Evolutionary conservation across 805 yeast species (phyloP), one percentile per base, ranked within the genome.

Genomic region (Torulaspora microellipsoides): DNA sequence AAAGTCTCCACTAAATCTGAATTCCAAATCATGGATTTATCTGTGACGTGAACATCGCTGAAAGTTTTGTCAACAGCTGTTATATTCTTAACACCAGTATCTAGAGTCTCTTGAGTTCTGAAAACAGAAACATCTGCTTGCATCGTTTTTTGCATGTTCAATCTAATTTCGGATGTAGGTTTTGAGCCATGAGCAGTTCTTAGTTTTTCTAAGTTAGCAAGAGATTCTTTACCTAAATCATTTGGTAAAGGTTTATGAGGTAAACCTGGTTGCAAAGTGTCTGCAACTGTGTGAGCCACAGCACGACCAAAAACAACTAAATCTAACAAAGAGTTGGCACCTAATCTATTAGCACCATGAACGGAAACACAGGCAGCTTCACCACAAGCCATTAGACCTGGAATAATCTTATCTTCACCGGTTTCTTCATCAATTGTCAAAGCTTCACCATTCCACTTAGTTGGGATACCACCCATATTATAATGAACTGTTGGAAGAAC

Each of bases 401-500:
- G 93, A 50, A 91, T 93, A 56, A 85, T 80, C 64, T 77, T 80
- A 67, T 93, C 99, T 61, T 91, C 81, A 58, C 99, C 99, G 39
- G 76, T 71, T 54, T 77, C 72, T 64, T 78, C 91, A 64, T 85
- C 88, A 59, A 83, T 64, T 36, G 87, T 87, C 51, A 91, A 66
- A 41, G 81, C 97, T 74, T 91, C 97, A 75, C 98, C 99, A 54
- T 83, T 85, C 85, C 88, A 93, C 69, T 84, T 87, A 55, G 99
- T 93, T 69, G 99, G 99, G 55, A 91, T 87, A 81, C 98, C 98
- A 71, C 99, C 99, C 99, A 91, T 91, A 73, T 91, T 91, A 77
- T 93, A 91, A 73, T 91, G 99, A 49, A 93, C 99, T 54, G 99
- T 91, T 59, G 99, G 99, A 58, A 93, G 71, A 59, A 91, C 90